A percentile compares a stretch with the other conserved stretches of the same genome.
These are phyloP conservation scores for Dalbergia cochinchinensis DNA, from an alignment of 306 rosid genomes.

Conservation along the genomic window DNA sequence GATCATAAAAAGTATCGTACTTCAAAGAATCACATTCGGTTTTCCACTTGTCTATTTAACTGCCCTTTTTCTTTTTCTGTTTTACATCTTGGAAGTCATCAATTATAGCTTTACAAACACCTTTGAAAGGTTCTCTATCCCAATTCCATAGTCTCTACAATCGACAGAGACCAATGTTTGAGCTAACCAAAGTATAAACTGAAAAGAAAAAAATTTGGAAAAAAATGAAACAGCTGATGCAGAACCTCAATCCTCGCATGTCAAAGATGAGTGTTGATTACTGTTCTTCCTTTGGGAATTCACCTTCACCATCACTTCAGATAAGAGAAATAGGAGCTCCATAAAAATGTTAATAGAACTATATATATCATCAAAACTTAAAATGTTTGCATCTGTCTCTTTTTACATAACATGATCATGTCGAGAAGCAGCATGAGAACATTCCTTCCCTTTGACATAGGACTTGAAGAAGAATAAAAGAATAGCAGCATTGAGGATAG, in stretches of 20 bases:
- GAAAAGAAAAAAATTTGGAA: background rate
- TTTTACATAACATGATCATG: background rate
- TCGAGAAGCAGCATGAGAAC: background rate
- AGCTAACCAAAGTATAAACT: background rate
- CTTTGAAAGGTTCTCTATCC: background rate
- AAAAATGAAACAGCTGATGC: too few species aligned
- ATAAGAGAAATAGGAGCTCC: too few species aligned
- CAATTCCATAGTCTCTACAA: background rate
- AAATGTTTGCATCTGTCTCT: background rate
- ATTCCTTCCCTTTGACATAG: constrained; percentile 32
- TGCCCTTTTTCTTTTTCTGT: too few species aligned
- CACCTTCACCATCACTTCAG: too few species aligned
- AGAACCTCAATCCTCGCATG: too few species aligned
- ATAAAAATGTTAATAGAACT: too few species aligned
- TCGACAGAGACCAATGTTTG: background rate
- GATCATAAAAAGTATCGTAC: too few species aligned
- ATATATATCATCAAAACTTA: too few species aligned
- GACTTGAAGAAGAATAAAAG: constrained; percentile 59
- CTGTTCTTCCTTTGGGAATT: background rate
- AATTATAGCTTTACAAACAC: background rate
- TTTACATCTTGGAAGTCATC: background rate
- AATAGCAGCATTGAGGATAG: constrained; percentile 63
- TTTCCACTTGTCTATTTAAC: too few species aligned
- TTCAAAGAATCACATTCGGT: too few species aligned
- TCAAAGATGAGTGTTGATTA: background rate